Base-by-base conservation (phyloP, 2,329 filamentous ascomycete species). In the Annulohypoxylon truncatum region DNA sequence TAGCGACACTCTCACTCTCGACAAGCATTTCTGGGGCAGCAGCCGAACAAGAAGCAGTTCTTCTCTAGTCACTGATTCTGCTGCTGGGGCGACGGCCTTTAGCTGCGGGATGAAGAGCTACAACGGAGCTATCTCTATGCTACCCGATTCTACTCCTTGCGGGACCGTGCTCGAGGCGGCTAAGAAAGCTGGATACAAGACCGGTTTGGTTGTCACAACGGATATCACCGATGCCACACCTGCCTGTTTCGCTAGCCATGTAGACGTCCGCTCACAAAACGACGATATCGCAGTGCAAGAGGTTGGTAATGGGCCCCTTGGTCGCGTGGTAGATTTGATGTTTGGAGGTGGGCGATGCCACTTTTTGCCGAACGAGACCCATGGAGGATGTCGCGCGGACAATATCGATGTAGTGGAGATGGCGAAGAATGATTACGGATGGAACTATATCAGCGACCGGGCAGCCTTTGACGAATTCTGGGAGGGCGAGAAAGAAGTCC, bases 71-170 rank as follows among this genome's bases (percentile, higher is more conserved):
- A 99, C 96, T 1, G 96, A 99, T 79, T 97, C 92, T 64, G 96
- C 96, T 4, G 96, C 96, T n/a, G 96, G 96, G 35, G 96, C 96
- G 2, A 99, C 96, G 0, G 96, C 96, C 0, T 99, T 99, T 78
- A 94, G 93, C 2, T 99, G 96, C 75, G 95, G 89, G 18, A 82
- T 85, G 76, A 99, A 99, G 87, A 97, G 91, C 78, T 99, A 99
- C 82, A 99, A 99, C 76, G 94, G 94, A 50, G 96, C 96, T 71
- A 98, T 99, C 72, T 92, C 93, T 8, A 91, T 97, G 57, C 84
- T 96, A 13, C 94, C 94, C 0, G 90, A 96, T 78, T 89, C 92
- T 71, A 88, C 89, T 28, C 93, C 96, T 3, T 99, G 96, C 78
- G 96, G 95, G 6, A 97, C 94, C 15, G 93, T 90, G 3, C 87